A percentile compares a stretch with the other conserved stretches of the same genome.
Evolutionary conservation across 108 stramenopile genomes (phyloP).

Genomic region (Skeletonema marinoi): DNA sequence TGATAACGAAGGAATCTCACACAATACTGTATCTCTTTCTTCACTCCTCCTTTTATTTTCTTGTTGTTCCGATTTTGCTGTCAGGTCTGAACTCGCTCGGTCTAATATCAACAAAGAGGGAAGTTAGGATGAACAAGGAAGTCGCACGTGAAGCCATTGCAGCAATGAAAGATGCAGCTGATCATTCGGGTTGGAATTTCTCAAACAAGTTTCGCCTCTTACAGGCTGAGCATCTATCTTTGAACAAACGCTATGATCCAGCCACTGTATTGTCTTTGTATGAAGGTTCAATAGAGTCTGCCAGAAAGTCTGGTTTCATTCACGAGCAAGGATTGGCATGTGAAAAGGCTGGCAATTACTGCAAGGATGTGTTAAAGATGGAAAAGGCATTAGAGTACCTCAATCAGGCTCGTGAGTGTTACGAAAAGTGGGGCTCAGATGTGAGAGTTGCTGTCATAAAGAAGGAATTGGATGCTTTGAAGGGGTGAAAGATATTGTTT

Average conservation of each 20-base stretch:
- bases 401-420: not conserved
- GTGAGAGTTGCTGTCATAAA: not conserved
- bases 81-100: not conserved
- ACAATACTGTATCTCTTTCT: no score
- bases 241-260: not conserved
- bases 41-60: no score
- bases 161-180: not conserved
- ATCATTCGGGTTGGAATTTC: slow-evolving; percentile 20
- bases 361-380: not conserved
- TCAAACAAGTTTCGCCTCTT: slow-evolving; percentile 6
- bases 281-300: slow-evolving; percentile 7
- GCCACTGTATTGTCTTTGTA: slow-evolving; percentile 6
- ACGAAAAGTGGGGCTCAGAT: not conserved
- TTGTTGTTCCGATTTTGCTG: no score
- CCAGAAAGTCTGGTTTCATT: not conserved
- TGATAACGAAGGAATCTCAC: no score
- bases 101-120: no score
- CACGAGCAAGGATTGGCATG: not conserved
- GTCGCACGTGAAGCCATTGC: not conserved
- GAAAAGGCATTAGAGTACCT: not conserved
- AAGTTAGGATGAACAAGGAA: not conserved
- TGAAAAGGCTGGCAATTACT: not conserved
- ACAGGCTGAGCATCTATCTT: slow-evolving; percentile 15
- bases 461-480: not conserved
- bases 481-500: no score